Evolutionary conservation across 169 alveolate species (phyloP).

Genomic region (Cyclospora cayetanensis): DNA sequence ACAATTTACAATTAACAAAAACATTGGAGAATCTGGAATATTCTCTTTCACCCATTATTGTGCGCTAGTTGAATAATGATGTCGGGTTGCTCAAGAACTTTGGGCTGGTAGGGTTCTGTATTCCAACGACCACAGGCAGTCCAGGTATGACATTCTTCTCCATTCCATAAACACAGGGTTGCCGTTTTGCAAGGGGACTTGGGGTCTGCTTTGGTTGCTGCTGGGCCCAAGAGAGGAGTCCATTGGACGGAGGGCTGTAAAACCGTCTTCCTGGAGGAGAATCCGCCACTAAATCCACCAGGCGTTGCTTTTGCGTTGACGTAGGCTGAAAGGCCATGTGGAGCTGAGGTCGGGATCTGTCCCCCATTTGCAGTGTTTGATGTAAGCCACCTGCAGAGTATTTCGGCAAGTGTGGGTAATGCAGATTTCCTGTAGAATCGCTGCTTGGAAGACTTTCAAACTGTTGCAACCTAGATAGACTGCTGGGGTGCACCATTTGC

Average conservation of each 20-base stretch:
- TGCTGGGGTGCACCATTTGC: neutral
- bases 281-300: neutral
- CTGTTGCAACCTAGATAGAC: neutral
- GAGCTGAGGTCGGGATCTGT: neutral
- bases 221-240: no score
- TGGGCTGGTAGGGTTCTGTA: neutral
- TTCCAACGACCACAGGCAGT: neutral
- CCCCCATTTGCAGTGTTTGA: neutral
- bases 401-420: neutral
- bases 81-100: conserved; percentile 36
- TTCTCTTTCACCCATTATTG: no score
- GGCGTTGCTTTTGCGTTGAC: neutral
- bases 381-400: neutral
- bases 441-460: neutral
- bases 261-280: neutral
- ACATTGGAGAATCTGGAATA: no score
- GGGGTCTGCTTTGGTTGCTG: neutral
- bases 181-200: neutral
- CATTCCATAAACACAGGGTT: neutral
- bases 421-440: neutral
- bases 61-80: neutral
- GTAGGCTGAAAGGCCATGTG: neutral
- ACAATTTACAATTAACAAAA: no score
- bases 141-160: neutral
- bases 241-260: neutral